Conservation (phyloP, 2,329 filamentous ascomycete species). For the Penicillium crustosum region DNA sequence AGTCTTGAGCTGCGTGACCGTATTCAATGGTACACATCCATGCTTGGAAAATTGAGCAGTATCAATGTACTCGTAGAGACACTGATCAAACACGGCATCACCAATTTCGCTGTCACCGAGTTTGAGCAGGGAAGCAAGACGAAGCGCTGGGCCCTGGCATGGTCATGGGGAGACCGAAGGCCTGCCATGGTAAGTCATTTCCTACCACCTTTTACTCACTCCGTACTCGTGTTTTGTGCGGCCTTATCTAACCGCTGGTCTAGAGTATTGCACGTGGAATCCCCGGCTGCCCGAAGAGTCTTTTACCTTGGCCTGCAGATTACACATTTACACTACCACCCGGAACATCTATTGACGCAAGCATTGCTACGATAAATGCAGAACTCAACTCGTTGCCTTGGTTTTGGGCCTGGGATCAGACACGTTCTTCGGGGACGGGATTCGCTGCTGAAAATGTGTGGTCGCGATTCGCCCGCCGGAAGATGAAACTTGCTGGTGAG, state of each 20-base stretch:
- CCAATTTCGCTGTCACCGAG: conserved; percentile 78
- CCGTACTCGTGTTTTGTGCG: not conserved
- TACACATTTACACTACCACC: conserved; percentile 44
- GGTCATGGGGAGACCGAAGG: conserved; percentile 73
- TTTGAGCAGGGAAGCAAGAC: conserved; percentile 78
- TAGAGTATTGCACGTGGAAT: conserved; percentile 39
- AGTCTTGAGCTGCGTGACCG: conserved; percentile 59
- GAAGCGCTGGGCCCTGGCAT: conserved; percentile 80
- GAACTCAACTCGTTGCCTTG: conserved; percentile 60
- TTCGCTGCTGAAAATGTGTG: conserved; percentile 70
- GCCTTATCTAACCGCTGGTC: not conserved
- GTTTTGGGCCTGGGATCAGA: conserved; percentile 63
- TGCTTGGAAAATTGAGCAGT: conserved; percentile 81
- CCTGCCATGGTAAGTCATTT: conserved; percentile 53
- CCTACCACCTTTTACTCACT: not conserved
- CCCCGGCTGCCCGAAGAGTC: conserved; percentile 50
- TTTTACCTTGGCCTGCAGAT: conserved; percentile 55
- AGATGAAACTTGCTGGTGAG: conserved; percentile 36
- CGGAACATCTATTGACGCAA: conserved; percentile 29
- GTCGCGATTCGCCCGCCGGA: conserved; percentile 70
- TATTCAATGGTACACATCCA: conserved; percentile 85
- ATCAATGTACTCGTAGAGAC: conserved; percentile 62
- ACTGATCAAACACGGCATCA: conserved; percentile 56
- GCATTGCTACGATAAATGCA: conserved; percentile 44
- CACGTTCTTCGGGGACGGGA: conserved; percentile 58